Conservation (phyloP, 2,329 filamentous ascomycete genomes). For the Phyllosticta ampelicida region DNA sequence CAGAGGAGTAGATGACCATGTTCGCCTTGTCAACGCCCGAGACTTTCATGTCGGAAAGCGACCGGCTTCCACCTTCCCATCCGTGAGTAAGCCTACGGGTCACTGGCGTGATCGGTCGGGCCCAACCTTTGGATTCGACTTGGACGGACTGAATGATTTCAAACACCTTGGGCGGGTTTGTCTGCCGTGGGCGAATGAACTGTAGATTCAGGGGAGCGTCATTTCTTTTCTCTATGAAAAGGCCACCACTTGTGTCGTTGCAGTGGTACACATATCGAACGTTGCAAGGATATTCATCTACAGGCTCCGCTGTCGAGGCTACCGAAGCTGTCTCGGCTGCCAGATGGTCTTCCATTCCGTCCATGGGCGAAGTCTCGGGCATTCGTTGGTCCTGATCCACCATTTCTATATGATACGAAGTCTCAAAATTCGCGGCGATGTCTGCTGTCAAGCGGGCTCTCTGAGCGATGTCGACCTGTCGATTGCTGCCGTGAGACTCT, state of each 20-base stretch:
- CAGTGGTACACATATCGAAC: neutral
- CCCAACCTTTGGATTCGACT: neutral
- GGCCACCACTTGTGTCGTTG: neutral
- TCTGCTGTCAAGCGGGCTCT: neutral
- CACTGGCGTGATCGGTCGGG: neutral
- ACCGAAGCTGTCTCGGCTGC: neutral
- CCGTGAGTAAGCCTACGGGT: neutral
- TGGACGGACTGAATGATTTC: neutral
- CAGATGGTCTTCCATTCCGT: neutral
- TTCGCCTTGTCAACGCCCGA: neutral
- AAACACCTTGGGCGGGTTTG: neutral
- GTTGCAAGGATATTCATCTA: neutral
- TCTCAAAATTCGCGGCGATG: neutral
- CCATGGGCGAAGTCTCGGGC: neutral
- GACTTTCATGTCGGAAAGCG: neutral
- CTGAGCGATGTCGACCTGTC: neutral
- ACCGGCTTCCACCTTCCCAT: neutral
- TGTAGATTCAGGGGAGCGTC: neutral
- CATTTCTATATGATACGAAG: neutral
- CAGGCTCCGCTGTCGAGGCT: neutral
- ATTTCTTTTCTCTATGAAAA: neutral
- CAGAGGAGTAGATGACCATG: constrained; percentile 3
- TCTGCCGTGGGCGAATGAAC: neutral
- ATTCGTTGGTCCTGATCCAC: neutral
- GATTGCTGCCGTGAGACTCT: neutral